Percentiles rank a stretch among this genome's conserved stretches.
Conservation (phyloP, 2,329 filamentous ascomycete species). For the Calonectria fujianensis region DNA sequence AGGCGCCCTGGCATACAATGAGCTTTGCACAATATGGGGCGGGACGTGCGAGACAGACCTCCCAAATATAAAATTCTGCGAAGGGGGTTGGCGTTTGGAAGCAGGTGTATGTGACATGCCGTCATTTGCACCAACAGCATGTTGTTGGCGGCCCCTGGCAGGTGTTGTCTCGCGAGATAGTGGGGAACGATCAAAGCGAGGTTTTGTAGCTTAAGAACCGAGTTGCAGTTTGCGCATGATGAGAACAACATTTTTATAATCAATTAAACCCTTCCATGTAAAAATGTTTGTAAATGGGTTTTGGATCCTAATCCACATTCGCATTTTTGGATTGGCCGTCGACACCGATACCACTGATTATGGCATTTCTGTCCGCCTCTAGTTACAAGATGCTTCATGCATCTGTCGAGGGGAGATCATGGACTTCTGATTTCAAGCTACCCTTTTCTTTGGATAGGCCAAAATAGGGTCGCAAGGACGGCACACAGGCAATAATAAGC, state of each 20-base stretch:
- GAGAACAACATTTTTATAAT: background rate
- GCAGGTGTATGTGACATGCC: background rate
- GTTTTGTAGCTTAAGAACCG: background rate
- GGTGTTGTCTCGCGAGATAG: background rate
- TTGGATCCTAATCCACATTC: rapidly evolving
- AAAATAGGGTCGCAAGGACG: slow-evolving; percentile 47
- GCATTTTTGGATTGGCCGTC: background rate
- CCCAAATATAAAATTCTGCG: background rate
- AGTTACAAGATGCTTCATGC: background rate
- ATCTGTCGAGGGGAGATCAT: background rate
- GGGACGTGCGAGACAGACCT: background rate
- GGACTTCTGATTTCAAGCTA: background rate
- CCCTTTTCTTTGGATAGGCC: background rate
- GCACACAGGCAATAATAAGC: slow-evolving; percentile 47
- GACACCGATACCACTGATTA: background rate
- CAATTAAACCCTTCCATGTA: background rate
- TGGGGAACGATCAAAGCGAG: background rate
- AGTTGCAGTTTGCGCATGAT: background rate
- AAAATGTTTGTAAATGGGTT: background rate
- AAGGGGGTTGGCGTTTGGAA: background rate
- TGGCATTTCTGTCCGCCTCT: background rate
- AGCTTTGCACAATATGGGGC: background rate
- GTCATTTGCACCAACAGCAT: background rate
- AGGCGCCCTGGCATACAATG: background rate
- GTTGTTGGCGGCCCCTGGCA: background rate